These are phyloP conservation scores for Beauveria sp. DNA, from an alignment of 2,329 filamentous ascomycete genomes.

Conservation along the genomic window DNA sequence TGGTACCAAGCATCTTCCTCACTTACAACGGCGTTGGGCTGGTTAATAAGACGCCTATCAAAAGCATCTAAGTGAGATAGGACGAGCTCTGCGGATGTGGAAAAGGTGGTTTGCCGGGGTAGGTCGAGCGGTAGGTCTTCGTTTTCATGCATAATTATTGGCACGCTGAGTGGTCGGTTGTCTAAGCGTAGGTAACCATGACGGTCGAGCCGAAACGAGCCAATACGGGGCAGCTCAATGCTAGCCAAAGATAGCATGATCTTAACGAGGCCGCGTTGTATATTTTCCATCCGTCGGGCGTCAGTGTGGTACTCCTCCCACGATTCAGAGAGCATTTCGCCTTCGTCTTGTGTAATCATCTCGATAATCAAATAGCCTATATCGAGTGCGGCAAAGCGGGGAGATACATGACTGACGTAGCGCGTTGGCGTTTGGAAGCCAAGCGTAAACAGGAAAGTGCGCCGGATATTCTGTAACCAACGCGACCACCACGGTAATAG, in stretches of 20 bases:
- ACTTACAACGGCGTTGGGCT: slow-evolving; percentile 8
- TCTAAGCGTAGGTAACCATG: slow-evolving; percentile 22
- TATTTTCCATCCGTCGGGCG: neutral
- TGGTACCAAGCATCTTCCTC: slow-evolving; percentile 14
- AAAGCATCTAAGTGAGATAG: neutral
- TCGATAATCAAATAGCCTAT: slow-evolving; percentile 1
- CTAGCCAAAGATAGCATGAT: slow-evolving; percentile 22
- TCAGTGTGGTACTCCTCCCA: slow-evolving; percentile 13
- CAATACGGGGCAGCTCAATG: slow-evolving; percentile 22
- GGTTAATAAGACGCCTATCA: neutral
- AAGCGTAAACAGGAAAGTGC: neutral
- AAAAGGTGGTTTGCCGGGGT: neutral
- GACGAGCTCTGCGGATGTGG: neutral
- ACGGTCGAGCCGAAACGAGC: slow-evolving; percentile 20
- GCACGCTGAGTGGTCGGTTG: slow-evolving; percentile 29
- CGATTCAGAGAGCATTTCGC: slow-evolving; percentile 16
- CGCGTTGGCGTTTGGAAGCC: neutral
- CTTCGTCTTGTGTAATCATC: neutral
- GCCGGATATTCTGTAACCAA: neutral
- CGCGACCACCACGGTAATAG: neutral
- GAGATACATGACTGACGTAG: neutral
- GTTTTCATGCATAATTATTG: slow-evolving; percentile 21
- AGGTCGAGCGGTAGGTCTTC: neutral
- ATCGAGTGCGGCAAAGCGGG: neutral
- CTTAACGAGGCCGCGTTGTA: slow-evolving; percentile 17